Base-by-base conservation (phyloP, 2,329 filamentous ascomycete genomes). In the Berkeleyomyces rouxiae region DNA sequence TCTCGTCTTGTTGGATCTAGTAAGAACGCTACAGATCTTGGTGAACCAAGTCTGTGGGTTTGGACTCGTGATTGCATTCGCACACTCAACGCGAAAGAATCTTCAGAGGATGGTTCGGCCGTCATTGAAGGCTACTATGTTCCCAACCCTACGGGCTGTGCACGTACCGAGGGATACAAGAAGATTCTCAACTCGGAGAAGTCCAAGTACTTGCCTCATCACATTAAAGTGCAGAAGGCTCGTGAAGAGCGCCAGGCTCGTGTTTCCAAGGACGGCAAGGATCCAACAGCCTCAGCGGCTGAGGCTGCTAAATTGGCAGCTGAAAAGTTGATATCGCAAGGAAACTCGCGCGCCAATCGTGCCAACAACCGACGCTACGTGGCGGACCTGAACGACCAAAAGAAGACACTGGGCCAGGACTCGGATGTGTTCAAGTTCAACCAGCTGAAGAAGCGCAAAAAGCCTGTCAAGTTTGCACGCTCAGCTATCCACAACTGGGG, bases 401-500 rank as follows among this genome's bases (percentile, higher is more conserved):
- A 96, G 77, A 90, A 90, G 75, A 87, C 85, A 10, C 80, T 90
- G 23, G 87, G 86, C 61, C 82, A 83, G 66, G 91, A 96, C 67
- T 89, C 90, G 62, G 92, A 96, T 69, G 90, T 93, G 39, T 83
- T 99, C 69, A 88, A 92, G 64, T 99, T 99, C 81, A 99, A 99
- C 74, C 93, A 97, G 76, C 84, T 99, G 64, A 96, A 97, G 81
- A 99, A 97, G 76, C 88, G 93, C 66, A 99, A 97, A 83, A 99
- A 99, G 79, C 91, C 92, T 1, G 93, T 99, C 72, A 93, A 95
- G 72, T 99, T 99, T 74, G 93, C 92, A 63, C 84, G 93, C 53
- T 99, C 93, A 61, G 93, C 93, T 55, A 99, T 99, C 69, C 93
- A 99, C 75, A 97, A 96, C 70, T 99, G 93, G 93, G 93, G 93